Evolutionary conservation across 2,329 filamentous ascomycete species (phyloP), one percentile per base, ranked within the genome.

Genomic region (Fusarium bulbicola): DNA sequence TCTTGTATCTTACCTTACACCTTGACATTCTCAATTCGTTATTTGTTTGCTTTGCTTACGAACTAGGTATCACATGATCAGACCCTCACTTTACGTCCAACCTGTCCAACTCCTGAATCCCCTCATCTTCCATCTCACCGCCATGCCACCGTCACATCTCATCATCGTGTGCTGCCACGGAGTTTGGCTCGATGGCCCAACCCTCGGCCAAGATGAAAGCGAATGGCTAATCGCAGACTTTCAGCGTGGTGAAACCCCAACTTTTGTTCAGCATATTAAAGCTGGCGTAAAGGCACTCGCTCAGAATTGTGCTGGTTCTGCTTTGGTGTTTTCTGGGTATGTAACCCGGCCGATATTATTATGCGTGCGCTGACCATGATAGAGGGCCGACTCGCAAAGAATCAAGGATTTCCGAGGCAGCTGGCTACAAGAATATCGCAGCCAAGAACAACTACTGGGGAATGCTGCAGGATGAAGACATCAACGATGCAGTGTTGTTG

Each of bases 151-250:
- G 34, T 81, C 81, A 10, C 87, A 93, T 72, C 86, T 97, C 16
- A 89, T 97, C 58, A 84, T 97, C 53, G 92, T 97, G 57, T 96
- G 94, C 84, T 95, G 94, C 80, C 94, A 97, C 82, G 93, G 90
- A 34, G 93, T 95, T 65, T 97, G 92, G 86, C 82, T 86, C 20
- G 91, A 91, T 32, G 90, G 90, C 0, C 84, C 86, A 5, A 81
- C 82, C 4, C 80, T 81, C 3, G 90, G 90, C 39, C 70, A 79
- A 26, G 82, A 87, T 66, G 90, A 92, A 78, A 70, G 82, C 11
- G 90, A 93, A 79, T 93, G 92, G 91, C 85, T 94, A 36, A 91
- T 97, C 21, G 91, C 93, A 59, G 84, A 87, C 37, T 97, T 96
- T 78, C 95, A 97, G 79, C 85, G 83, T 26, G 92, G 92, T 64